Base-by-base conservation (phyloP, 2,329 filamentous ascomycete species). In the Penicillium sp. region DNA sequence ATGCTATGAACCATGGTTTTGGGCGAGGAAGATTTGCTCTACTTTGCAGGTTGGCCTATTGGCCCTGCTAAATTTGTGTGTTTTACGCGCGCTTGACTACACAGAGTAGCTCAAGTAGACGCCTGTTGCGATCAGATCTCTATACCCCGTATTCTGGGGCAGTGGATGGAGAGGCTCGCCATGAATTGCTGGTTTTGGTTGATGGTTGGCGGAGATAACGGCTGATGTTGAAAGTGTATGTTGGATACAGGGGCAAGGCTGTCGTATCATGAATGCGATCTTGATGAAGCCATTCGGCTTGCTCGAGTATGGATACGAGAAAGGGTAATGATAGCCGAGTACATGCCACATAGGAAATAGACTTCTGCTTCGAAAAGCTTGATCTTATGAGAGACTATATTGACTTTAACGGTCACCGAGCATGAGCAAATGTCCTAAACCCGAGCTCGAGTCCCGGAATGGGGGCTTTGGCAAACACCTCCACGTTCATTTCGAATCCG, bases 1-100 rank as follows among this genome's bases (percentile, higher is more conserved):
- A 24, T 53, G 30, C n/a, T 37, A 2, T 38, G 35, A 40, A 54
- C 51, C 51, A 54, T 40, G 51, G 51, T 17, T 28, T 12, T 10
- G 19, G 35, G 33, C n/a, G 35, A 38, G 19, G 8, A 28, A 40
- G 51, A 38, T 54, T 54, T 12, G 35, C 51, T 35, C 51, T 28
- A 54, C 10, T 24, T 49, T 30, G n/a, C 19, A 51, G 5, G n/a
- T 8, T 51, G 17, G 49, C 28, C 4, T 35, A 49, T 47, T 47
- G 44, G 13, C 15, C 26, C 15, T 51, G 9, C 9, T 33, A 8
- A 10, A 35, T 17, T 8, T 35, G 49, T n/a, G 4, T n/a, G 4
- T 35, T 17, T 19, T 30, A 22, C 49, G 49, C 49, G 49, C 47
- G n/a, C 47, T 50, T 33, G 45, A 33, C 45, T 15, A 3, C 26